Evolutionary conservation across 2,329 filamentous ascomycete species (phyloP).

Genomic region (Penicillium brasilianum): DNA sequence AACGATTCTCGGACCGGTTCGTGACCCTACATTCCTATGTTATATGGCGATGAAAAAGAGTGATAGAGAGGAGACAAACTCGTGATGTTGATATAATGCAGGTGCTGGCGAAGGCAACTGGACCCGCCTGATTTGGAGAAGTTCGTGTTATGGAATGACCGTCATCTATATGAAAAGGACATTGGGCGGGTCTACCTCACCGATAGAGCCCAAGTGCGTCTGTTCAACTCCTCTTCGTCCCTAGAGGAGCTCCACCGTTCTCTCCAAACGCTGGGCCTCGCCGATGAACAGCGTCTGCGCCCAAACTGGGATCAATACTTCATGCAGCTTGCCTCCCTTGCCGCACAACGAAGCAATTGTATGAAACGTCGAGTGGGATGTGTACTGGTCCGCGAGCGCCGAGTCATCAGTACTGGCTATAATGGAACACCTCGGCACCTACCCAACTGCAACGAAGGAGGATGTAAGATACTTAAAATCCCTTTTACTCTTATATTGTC

Average conservation of each 20-base stretch:
- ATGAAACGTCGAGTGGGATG: slow-evolving; percentile 98
- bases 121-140: slow-evolving; percentile 61
- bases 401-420: slow-evolving; percentile 94
- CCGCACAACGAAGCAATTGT: slow-evolving; percentile 89
- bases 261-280: slow-evolving; percentile 75
- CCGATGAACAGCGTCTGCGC: slow-evolving; percentile 77
- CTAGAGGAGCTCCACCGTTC: slow-evolving; percentile 73
- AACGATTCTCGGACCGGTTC: slow-evolving; percentile 68
- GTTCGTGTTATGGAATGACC: slow-evolving; percentile 70
- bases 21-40: slow-evolving; percentile 5
- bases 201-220: slow-evolving; percentile 78
- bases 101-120: slow-evolving; percentile 55
- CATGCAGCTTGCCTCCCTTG: slow-evolving; percentile 93
- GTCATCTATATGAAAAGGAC: slow-evolving; percentile 71
- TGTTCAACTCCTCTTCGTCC: slow-evolving; percentile 82
- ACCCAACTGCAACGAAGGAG: slow-evolving; percentile 89
- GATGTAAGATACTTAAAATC: slow-evolving; percentile 60
- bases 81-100: slow-evolving; percentile 26
- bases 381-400: slow-evolving; percentile 81
- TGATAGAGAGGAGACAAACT: neutral
- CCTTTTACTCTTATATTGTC: neutral
- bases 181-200: slow-evolving; percentile 76
- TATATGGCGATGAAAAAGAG: neutral
- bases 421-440: slow-evolving; percentile 94
- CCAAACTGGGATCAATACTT: slow-evolving; percentile 98